A percentile compares a stretch with the other conserved stretches of the same genome.
Conservation (phyloP, 768 basidiomycete species). For the Agaricus blazei region DNA sequence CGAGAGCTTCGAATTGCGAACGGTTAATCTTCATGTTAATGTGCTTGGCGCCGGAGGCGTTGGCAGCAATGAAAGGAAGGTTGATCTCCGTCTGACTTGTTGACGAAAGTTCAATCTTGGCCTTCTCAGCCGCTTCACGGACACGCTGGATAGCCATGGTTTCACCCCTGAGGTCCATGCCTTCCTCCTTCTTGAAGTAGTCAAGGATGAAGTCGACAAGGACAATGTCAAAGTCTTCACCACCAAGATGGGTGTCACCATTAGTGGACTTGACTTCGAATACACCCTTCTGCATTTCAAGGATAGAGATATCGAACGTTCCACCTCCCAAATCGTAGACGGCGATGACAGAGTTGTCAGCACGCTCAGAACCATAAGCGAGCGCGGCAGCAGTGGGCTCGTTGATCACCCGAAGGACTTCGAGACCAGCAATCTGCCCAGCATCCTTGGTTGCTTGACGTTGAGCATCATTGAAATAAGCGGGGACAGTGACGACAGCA, state of each 20-base stretch:
- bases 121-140: constrained; percentile 98
- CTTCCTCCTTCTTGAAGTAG: constrained; percentile 93
- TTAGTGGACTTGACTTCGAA: constrained; percentile 99
- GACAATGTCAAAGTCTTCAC: constrained; percentile 93
- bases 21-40: constrained; percentile 90
- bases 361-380: constrained; percentile 93
- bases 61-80: constrained; percentile 96
- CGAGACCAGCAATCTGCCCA: constrained; percentile 94
- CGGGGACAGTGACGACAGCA: constrained; percentile 92
- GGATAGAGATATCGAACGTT: constrained; percentile 98
- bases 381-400: constrained; percentile 98
- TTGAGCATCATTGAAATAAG: constrained; percentile 99
- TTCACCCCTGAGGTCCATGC: constrained; percentile 77
- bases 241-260: constrained; percentile 96
- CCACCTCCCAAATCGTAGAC: constrained; percentile 99
- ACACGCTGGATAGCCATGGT: constrained; percentile 98
- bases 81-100: constrained; percentile 96
- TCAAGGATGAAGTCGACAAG: constrained; percentile 81
- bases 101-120: constrained; percentile 96
- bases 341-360: constrained; percentile 83
- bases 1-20: constrained; percentile 86
- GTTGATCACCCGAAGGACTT: constrained; percentile 97
- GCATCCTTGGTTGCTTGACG: constrained; percentile 98
- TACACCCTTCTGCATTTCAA: constrained; percentile 99
- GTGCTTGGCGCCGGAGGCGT: constrained; percentile 92